Percentiles rank a stretch among this genome's conserved stretches.
phyloP scores from a whole-genome alignment of 164 flowering plant species.

The Chimonanthus praecox region DNA sequence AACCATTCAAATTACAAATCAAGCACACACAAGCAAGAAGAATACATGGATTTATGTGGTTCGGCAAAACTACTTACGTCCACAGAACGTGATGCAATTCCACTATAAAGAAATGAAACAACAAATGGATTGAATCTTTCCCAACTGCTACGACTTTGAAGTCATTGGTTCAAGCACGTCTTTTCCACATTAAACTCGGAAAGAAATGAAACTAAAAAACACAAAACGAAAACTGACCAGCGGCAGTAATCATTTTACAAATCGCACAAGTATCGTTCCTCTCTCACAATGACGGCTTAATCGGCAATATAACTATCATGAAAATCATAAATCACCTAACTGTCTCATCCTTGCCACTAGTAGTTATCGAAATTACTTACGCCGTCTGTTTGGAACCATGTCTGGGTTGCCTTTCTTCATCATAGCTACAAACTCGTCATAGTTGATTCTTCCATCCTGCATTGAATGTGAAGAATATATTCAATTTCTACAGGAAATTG shows the following conservation, averaged over 20 bases:
- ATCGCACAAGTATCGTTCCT: not conserved
- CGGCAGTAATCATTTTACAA: constrained; percentile 3
- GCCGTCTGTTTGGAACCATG: constrained; percentile 43
- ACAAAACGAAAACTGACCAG: not conserved
- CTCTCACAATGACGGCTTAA: not conserved
- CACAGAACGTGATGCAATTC: too few relatives aligned
- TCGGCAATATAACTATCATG: not conserved
- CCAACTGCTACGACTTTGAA: not conserved
- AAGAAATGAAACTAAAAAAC: not conserved
- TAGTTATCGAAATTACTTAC: constrained; percentile 27
- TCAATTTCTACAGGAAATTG: not conserved
- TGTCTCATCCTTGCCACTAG: not conserved
- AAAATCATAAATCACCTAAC: not conserved
- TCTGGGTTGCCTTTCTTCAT: constrained; percentile 91
- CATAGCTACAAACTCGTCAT: constrained; percentile 90
- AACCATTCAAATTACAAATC: too few relatives aligned
- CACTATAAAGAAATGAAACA: not conserved
- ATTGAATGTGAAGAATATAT: constrained; percentile 2
- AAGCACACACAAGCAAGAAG: too few relatives aligned
- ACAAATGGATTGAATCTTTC: not conserved
- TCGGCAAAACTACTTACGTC: too few relatives aligned
- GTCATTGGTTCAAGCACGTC: not conserved
- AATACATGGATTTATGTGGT: too few relatives aligned
- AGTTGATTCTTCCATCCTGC: constrained; percentile 94
- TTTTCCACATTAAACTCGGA: not conserved